phyloP scores from a whole-genome alignment of 257 asterid species.

The Ballota nigra region DNA sequence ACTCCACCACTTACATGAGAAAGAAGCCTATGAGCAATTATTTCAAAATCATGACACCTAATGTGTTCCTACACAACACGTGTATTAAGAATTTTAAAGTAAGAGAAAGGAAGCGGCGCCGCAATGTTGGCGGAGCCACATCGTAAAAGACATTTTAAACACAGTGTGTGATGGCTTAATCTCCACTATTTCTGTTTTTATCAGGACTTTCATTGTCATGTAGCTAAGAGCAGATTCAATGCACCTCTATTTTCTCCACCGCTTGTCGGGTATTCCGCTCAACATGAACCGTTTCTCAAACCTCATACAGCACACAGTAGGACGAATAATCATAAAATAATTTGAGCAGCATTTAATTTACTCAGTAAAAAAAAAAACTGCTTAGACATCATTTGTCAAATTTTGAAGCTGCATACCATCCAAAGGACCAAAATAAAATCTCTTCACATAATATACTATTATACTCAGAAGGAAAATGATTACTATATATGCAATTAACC shows the following conservation, averaged over 20 bases:
- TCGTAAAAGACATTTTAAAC: constrained; percentile 2
- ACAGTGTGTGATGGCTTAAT: neutral
- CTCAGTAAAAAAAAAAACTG: neutral
- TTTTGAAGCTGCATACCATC: constrained; percentile 6
- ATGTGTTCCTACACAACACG: neutral
- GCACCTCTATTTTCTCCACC: constrained; percentile 2
- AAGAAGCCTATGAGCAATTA: neutral
- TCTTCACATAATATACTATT: constrained; percentile 13
- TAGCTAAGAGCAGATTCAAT: neutral
- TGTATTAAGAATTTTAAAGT: neutral
- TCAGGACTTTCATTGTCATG: neutral
- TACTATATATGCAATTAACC: constrained; percentile 13
- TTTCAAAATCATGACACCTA: constrained; percentile 16
- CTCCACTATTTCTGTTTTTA: constrained; percentile 6
- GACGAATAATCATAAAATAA: constrained; percentile 2
- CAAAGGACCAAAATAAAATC: neutral
- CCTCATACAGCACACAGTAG: neutral
- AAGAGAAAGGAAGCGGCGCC: neutral
- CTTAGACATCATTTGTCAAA: constrained; percentile 3
- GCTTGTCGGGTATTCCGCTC: neutral
- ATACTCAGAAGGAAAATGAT: constrained; percentile 10
- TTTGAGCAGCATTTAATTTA: neutral
- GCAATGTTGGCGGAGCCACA: neutral
- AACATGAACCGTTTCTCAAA: constrained; percentile 6
- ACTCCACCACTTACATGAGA: constrained; percentile 6